Evolutionary conservation across 148 eudicot species (phyloP).

Genomic region (Rhododendron williamsianum): DNA sequence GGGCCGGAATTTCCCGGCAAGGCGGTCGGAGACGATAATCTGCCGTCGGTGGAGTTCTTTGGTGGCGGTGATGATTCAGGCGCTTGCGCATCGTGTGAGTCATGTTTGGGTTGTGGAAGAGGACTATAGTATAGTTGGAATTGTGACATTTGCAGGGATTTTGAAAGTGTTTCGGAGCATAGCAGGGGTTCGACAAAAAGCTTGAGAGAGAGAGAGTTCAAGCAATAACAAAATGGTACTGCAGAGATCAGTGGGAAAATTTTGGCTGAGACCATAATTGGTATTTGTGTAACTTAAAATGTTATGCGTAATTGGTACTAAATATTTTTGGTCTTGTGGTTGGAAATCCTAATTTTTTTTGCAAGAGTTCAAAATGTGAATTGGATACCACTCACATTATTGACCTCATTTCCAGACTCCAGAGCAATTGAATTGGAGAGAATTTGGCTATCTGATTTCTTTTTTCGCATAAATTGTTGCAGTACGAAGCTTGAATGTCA

Average conservation of each 20-base stretch:
- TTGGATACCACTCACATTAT: neutral
- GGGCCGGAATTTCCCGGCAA: slow-evolving; percentile 31
- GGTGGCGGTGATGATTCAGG: slow-evolving; percentile 90
- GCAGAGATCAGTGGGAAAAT: neutral
- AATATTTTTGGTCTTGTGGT: neutral
- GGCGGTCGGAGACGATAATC: slow-evolving; percentile 55
- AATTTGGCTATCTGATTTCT: neutral
- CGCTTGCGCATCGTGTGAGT: slow-evolving; percentile 67
- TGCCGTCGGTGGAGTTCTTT: slow-evolving; percentile 72
- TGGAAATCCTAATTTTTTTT: neutral
- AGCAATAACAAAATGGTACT: slow-evolving; percentile 9
- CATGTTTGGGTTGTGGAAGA: slow-evolving; percentile 76
- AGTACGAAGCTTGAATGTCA: neutral
- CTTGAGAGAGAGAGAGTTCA: neutral
- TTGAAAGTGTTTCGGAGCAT: slow-evolving; percentile 45
- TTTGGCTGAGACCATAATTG: neutral
- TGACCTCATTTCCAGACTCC: neutral
- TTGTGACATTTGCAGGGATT: slow-evolving; percentile 62
- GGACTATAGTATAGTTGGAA: slow-evolving; percentile 60
- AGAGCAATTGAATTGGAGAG: neutral
- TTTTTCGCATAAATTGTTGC: neutral
- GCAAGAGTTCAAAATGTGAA: neutral
- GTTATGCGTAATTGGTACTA: neutral
- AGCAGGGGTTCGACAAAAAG: slow-evolving; percentile 12
- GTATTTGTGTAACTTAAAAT: too few species aligned